Conservation (phyloP, 2,329 filamentous ascomycete genomes). For the Fusarium annulatum region DNA sequence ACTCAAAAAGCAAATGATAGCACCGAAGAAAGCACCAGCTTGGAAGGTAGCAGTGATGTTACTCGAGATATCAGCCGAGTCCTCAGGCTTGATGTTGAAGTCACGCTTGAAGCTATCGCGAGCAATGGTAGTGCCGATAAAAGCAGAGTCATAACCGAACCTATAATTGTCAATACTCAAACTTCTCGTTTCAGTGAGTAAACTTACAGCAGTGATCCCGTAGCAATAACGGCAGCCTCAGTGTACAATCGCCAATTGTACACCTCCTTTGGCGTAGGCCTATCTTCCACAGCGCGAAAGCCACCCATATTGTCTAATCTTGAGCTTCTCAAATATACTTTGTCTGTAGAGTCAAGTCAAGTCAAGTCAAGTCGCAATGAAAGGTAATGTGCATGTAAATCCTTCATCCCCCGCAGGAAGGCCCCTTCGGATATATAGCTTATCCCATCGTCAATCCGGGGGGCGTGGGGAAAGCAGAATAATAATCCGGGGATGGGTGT, state of each 20-base stretch:
- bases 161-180: slow-evolving; percentile 38
- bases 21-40: slow-evolving; percentile 65
- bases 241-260: slow-evolving; percentile 64
- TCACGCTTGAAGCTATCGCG: slow-evolving; percentile 60
- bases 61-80: slow-evolving; percentile 49
- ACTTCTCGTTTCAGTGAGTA: accelerated
- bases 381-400: neutral
- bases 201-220: slow-evolving; percentile 56
- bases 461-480: slow-evolving; percentile 37
- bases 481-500: slow-evolving; percentile 40
- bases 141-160: slow-evolving; percentile 65
- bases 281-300: slow-evolving; percentile 62
- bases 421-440: slow-evolving; percentile 33
- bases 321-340: neutral
- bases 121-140: slow-evolving; percentile 65
- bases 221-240: slow-evolving; percentile 60
- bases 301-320: slow-evolving; percentile 47
- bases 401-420: slow-evolving; percentile 8
- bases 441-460: slow-evolving; percentile 38
- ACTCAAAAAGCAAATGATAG: slow-evolving; percentile 59
- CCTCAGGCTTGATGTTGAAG: slow-evolving; percentile 46
- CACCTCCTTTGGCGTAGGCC: slow-evolving; percentile 65
- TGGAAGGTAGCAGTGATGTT: slow-evolving; percentile 61
- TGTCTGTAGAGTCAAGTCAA: no score
- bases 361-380: no score